These are phyloP conservation scores for Multifurca ochricompacta DNA, from an alignment of 768 basidiomycete genomes.

Conservation along the genomic window DNA sequence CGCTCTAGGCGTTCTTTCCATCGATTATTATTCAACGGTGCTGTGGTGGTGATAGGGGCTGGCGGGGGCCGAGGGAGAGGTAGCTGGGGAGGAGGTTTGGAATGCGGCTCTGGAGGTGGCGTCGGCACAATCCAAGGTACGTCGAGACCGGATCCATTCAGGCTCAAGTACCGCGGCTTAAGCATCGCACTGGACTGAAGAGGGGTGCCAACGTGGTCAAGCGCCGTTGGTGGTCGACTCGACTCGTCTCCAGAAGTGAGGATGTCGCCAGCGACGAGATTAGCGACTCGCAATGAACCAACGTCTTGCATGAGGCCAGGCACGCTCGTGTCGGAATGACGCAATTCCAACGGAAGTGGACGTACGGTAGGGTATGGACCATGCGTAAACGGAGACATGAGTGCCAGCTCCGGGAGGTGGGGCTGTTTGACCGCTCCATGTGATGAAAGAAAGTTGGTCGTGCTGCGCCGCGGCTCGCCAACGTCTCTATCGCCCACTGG, in stretches of 20 bases:
- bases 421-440: neutral
- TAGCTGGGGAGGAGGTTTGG: neutral
- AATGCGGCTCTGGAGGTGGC: neutral
- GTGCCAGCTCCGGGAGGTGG: neutral
- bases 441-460: neutral
- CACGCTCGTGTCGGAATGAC: conserved; percentile 24
- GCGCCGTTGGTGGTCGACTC: conserved; percentile 24
- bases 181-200: conserved; percentile 12
- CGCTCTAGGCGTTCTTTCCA: conserved; percentile 18
- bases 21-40: neutral
- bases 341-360: conserved; percentile 21
- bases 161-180: conserved; percentile 29
- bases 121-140: conserved; percentile 27
- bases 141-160: conserved; percentile 28
- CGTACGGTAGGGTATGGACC: conserved; percentile 21
- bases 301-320: conserved; percentile 30
- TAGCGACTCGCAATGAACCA: conserved; percentile 41
- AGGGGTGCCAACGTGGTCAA: conserved; percentile 21
- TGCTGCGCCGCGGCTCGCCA: neutral
- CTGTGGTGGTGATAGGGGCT: neutral
- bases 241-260: conserved; percentile 28
- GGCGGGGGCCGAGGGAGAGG: neutral
- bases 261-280: conserved; percentile 40
- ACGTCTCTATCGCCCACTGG: neutral
- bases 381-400: neutral